These are phyloP conservation scores for Wickerhamiella lipophila DNA, from an alignment of 805 yeast genomes.

Conservation along the genomic window DNA sequence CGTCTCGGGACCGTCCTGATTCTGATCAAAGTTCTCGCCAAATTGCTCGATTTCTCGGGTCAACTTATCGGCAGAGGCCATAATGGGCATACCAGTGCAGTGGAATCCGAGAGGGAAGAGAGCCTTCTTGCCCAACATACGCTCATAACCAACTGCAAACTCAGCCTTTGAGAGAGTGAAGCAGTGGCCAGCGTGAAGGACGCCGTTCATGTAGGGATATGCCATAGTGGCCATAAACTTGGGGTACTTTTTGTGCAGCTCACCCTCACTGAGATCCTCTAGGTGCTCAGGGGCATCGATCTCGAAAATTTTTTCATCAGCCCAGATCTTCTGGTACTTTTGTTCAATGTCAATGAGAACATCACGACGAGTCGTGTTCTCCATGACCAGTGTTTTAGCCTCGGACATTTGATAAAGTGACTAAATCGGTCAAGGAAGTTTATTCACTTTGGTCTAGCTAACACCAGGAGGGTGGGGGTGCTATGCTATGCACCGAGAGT, in stretches of 20 bases:
- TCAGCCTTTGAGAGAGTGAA: constrained; percentile 92
- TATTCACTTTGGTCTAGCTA: too few species aligned
- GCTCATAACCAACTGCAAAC: constrained; percentile 82
- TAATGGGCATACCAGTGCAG: constrained; percentile 98
- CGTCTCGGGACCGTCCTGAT: constrained; percentile 36
- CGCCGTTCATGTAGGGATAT: constrained; percentile 98
- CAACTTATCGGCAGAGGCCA: constrained; percentile 88
- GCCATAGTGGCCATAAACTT: constrained; percentile 92
- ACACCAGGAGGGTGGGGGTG: too few species aligned
- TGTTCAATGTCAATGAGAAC: constrained; percentile 77
- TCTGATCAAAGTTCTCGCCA: constrained; percentile 60
- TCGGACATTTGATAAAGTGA: constrained; percentile 7
- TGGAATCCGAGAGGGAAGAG: constrained; percentile 95
- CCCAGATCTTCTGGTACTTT: constrained; percentile 79
- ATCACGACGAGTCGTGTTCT: constrained; percentile 88
- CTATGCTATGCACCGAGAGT: too few species aligned
- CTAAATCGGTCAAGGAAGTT: background rate
- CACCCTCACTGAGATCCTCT: constrained; percentile 47
- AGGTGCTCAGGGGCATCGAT: constrained; percentile 65
- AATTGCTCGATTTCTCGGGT: constrained; percentile 84
- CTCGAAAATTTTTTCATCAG: constrained; percentile 73
- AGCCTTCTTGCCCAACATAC: constrained; percentile 87
- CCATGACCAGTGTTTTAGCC: constrained; percentile 22
- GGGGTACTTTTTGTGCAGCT: constrained; percentile 66
- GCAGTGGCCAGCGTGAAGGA: constrained; percentile 92